Evolutionary conservation across 495 filamentous ascomycete genomes (phyloP).

Genomic region (Penicillium paxilli): DNA sequence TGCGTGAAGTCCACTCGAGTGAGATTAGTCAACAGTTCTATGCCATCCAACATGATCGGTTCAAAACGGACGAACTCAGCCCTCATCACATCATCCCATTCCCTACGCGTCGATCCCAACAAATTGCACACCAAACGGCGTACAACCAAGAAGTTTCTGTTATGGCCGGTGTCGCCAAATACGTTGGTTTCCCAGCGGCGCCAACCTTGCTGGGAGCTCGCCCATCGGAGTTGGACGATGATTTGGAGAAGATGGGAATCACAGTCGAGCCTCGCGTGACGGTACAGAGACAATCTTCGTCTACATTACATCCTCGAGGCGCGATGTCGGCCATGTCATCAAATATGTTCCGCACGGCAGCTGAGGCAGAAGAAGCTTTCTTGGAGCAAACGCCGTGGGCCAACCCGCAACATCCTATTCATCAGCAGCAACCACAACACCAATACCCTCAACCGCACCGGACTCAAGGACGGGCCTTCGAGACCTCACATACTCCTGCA

Average conservation of each 20-base stretch:
- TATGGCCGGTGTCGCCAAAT: constrained; percentile 86
- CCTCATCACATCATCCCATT: constrained; percentile 77
- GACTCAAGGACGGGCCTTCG: constrained; percentile 31
- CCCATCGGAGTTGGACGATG: constrained; percentile 74
- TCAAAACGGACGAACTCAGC: constrained; percentile 77
- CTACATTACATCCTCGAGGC: constrained; percentile 25
- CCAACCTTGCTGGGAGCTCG: constrained; percentile 73
- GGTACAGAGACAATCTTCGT: constrained; percentile 25
- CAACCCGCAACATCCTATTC: constrained; percentile 80
- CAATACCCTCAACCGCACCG: constrained; percentile 39
- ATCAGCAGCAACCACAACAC: constrained; percentile 50
- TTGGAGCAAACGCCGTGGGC: constrained; percentile 84
- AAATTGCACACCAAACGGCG: constrained; percentile 74
- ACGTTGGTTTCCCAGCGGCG: constrained; percentile 94
- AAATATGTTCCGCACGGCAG: constrained; percentile 49
- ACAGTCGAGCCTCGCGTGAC: constrained; percentile 33
- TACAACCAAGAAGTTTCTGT: constrained; percentile 94
- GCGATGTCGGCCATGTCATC: constrained; percentile 41
- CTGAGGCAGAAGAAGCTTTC: constrained; percentile 82
- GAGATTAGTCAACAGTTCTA: constrained; percentile 83
- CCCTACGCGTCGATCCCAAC: constrained; percentile 66
- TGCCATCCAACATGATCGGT: constrained; percentile 85
- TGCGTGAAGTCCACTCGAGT: constrained; percentile 77
- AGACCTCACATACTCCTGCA: constrained; percentile 34
- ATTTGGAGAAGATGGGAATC: constrained; percentile 80